Conservation (phyloP, 2,329 filamentous ascomycete genomes). For the Domatiomyces globalis region DNA sequence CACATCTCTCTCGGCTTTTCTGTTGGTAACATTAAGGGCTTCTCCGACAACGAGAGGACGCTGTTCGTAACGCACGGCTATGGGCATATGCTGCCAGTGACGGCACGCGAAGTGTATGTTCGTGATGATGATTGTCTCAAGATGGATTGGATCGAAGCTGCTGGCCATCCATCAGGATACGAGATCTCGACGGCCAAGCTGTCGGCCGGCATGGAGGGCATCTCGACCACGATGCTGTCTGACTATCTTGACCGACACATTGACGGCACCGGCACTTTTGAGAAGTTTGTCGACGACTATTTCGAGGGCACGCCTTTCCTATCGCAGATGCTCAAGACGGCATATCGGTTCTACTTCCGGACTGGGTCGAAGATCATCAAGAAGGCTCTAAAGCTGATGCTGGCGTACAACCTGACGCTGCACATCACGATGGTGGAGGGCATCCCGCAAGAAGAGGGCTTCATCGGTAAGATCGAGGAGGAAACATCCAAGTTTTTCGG, state of each 20-base stretch:
- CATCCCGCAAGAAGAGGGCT: constrained; percentile 60
- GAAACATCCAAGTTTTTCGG: constrained; percentile 76
- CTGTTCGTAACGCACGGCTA: constrained; percentile 95
- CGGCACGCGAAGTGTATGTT: constrained; percentile 85
- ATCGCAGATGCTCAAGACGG: constrained; percentile 91
- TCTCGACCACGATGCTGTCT: constrained; percentile 64
- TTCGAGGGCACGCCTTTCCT: constrained; percentile 92
- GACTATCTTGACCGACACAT: constrained; percentile 95
- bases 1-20: constrained; percentile 78
- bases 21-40: constrained; percentile 87
- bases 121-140: constrained; percentile 84
- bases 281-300: constrained; percentile 88
- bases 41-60: constrained; percentile 46
- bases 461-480: constrained; percentile 74
- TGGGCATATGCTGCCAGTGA: constrained; percentile 81
- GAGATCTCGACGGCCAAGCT: constrained; percentile 78
- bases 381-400: constrained; percentile 85
- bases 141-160: constrained; percentile 82
- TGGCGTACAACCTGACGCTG: constrained; percentile 89
- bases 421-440: constrained; percentile 93
- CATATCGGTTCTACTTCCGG: constrained; percentile 81
- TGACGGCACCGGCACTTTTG: constrained; percentile 75
- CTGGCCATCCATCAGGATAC: constrained; percentile 57
- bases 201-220: constrained; percentile 76
- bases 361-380: constrained; percentile 80